Evolutionary conservation across 2,329 filamentous ascomycete species (phyloP), one percentile per base, ranked within the genome.

Genomic region (Alternaria ethzedia): DNA sequence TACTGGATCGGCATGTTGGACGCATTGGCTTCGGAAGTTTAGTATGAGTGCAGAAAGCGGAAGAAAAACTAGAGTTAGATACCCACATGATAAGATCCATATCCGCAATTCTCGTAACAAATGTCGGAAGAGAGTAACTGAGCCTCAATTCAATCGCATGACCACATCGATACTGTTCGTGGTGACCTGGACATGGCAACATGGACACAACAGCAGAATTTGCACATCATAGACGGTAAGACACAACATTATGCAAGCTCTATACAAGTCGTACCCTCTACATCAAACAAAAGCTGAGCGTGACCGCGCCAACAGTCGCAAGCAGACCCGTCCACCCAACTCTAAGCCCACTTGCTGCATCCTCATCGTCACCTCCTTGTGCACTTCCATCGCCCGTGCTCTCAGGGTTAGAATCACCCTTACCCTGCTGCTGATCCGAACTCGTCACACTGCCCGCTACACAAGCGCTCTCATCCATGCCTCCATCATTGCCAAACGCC

Each of bases 391-490:
- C 63, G 6, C 45, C 45, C 6, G 54, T 58, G 5, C 59, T 56
- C 3, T 63, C 62, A 5, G 75, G 70, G 59, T 73, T 76, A 6
- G 59, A 65, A 5, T 70, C 65, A 5, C 76, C 76, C 43, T 61
- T 57, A 0, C 76, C 75, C 13, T 64, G 66, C 68, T 78, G 76
- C 64, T 55, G 58, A 45, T 77, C 70, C 52, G 64, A 59, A 10
- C 26, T 73, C 17, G 74, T 75, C 20, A 76, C 69, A 59, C 70
- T 75, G 0, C 78, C 78, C 2, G 45, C 26, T 3, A 79, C 71
- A 67, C 77, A 79, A 12, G 58, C 66, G 6, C 51, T 64, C 52
- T 72, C 71, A 58, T 79, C 70, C 55, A 79, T 12, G 5, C 61
- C 68, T 1, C 75, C 71, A 13, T 74, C 65, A 6, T 73, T 75